phyloP scores from a whole-genome alignment of 2,329 filamentous ascomycete species.

The Stachybotrys echinatus region DNA sequence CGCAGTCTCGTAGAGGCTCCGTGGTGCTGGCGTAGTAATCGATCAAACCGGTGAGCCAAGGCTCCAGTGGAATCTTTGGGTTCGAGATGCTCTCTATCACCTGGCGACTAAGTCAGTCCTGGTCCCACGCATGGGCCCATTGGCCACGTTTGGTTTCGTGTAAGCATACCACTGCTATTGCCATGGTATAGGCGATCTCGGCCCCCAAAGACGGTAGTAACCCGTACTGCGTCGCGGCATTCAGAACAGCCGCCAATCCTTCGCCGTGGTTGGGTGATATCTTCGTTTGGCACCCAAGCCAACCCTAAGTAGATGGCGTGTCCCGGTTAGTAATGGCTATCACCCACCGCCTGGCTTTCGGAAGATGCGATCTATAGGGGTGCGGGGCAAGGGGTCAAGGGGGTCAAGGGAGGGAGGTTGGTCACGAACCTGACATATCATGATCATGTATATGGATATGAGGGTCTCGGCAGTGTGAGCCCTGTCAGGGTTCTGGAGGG shows the following conservation, averaged over 20 bases:
- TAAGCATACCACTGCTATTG: constrained; percentile 23
- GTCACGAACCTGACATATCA: constrained; percentile 25
- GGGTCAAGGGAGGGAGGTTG: not conserved
- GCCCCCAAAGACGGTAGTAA: constrained; percentile 20
- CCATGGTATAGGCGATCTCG: constrained; percentile 22
- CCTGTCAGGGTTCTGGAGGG: constrained; percentile 18
- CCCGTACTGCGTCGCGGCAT: constrained; percentile 14
- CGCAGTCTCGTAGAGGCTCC: not conserved
- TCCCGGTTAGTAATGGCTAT: too few species aligned
- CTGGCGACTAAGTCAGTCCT: too few species aligned
- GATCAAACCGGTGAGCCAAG: constrained; percentile 12
- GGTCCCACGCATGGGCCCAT: too few species aligned
- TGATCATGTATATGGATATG: constrained; percentile 30
- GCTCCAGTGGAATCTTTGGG: constrained; percentile 14
- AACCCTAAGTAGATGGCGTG: too few species aligned
- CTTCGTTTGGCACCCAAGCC: constrained; percentile 21
- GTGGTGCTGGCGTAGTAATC: constrained; percentile 5
- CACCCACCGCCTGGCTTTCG: too few species aligned
- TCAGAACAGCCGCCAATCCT: constrained; percentile 24
- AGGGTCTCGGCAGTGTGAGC: constrained; percentile 24
- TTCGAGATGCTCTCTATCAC: constrained; percentile 25
- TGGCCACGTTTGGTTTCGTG: not conserved
- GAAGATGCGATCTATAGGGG: too few species aligned
- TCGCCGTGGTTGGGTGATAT: constrained; percentile 21
- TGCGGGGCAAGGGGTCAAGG: too few species aligned